A percentile compares a stretch with the other conserved stretches of the same genome.
Conservation (phyloP, 176 grass and related monocot genomes). For the Carex myosuroides region DNA sequence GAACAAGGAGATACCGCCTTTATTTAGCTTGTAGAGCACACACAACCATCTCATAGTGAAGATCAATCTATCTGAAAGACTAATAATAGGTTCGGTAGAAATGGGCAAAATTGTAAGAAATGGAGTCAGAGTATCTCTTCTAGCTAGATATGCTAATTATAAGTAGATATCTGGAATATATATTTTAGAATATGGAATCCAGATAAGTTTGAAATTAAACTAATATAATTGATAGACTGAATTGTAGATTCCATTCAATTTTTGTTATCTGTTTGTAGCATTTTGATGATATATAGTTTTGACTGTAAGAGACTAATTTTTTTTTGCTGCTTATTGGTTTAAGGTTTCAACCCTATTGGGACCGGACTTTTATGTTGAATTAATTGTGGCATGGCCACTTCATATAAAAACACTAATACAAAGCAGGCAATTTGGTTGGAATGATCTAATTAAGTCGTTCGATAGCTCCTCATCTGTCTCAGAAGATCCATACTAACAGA, state of each 20-base stretch:
- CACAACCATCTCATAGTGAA: not conserved
- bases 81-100: not conserved
- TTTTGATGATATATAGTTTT: not conserved
- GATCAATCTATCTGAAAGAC: not conserved
- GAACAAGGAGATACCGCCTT: not conserved
- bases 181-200: not conserved
- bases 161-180: not conserved
- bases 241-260: not conserved
- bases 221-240: not conserved
- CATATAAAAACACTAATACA: too few species aligned
- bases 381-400: too few species aligned
- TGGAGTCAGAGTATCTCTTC: not conserved
- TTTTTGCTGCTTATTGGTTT: too few species aligned
- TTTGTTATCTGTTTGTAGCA: not conserved
- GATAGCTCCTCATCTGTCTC: too few species aligned
- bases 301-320: too few species aligned
- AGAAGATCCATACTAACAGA: too few species aligned
- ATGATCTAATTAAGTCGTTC: too few species aligned
- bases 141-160: constrained; percentile 1
- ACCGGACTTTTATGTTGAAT: too few species aligned
- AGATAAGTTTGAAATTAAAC: not conserved
- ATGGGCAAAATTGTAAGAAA: not conserved
- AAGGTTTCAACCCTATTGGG: too few species aligned
- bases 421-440: too few species aligned
- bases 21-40: not conserved